Evolutionary conservation across 352 stramenopile genomes (phyloP).

Genomic region (Phytophthora idaei): DNA sequence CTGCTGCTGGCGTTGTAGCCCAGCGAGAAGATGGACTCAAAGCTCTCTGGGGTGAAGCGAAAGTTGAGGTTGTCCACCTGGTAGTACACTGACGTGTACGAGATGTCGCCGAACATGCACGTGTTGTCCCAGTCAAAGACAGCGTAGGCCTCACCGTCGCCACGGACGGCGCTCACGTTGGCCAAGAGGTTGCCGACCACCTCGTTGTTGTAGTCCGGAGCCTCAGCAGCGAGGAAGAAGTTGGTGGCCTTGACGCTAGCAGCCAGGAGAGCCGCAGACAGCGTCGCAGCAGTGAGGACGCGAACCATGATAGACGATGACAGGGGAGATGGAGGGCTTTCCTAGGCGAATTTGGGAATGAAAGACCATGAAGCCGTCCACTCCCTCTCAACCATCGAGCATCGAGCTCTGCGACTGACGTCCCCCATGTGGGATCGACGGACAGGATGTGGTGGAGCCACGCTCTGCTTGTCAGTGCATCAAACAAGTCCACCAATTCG

Average conservation of each 20-base stretch:
- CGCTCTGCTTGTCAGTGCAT: slow-evolving; percentile 5
- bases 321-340: not conserved
- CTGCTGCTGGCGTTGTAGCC: slow-evolving; percentile 56
- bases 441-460: slow-evolving; percentile 22
- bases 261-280: slow-evolving; percentile 30
- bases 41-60: slow-evolving; percentile 48
- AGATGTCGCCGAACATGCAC: slow-evolving; percentile 72
- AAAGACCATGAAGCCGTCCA: not conserved
- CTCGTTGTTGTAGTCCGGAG: slow-evolving; percentile 66
- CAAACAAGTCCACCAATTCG: slow-evolving; percentile 5
- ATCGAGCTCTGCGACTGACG: not conserved
- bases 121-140: slow-evolving; percentile 76
- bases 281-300: slow-evolving; percentile 21
- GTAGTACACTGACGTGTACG: slow-evolving; percentile 67
- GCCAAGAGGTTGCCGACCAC: slow-evolving; percentile 44
- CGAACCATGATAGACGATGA: slow-evolving; percentile 21
- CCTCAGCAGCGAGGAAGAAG: slow-evolving; percentile 39
- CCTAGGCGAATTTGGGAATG: slow-evolving; percentile 27
- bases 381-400: not conserved
- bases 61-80: slow-evolving; percentile 64
- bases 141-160: slow-evolving; percentile 48
- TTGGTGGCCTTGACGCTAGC: slow-evolving; percentile 6
- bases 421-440: slow-evolving; percentile 23
- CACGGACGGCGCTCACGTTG: slow-evolving; percentile 41
- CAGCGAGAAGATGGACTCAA: slow-evolving; percentile 51